These are phyloP conservation scores for Podaxis sp. DNA, from an alignment of 768 basidiomycete species.

Conservation along the genomic window DNA sequence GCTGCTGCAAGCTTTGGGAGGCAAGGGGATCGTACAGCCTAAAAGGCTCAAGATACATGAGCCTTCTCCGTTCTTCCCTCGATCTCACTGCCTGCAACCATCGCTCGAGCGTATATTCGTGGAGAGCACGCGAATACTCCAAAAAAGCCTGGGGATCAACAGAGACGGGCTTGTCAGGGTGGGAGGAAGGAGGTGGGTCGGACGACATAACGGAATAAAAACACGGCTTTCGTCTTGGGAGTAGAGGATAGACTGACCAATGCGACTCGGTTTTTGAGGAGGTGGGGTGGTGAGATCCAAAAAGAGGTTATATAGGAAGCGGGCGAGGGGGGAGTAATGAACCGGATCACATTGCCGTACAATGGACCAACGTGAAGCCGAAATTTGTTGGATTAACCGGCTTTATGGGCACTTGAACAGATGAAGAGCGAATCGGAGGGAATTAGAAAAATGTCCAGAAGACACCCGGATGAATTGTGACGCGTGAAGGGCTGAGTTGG, in stretches of 20 bases:
- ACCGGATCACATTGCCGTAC: constrained; percentile 21
- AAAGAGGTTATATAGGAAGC: constrained; percentile 8
- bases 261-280: neutral
- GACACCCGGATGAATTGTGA: constrained; percentile 2
- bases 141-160: constrained; percentile 29
- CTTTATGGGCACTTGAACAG: neutral
- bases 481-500: neutral
- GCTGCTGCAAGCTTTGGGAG: constrained; percentile 3
- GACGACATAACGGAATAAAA: constrained; percentile 10
- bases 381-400: constrained; percentile 5
- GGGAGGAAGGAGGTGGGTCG: neutral
- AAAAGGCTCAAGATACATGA: constrained; percentile 25
- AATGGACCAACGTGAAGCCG: constrained; percentile 11
- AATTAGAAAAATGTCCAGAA: constrained; percentile 1
- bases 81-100: constrained; percentile 64
- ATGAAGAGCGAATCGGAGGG: neutral
- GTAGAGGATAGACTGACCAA: neutral
- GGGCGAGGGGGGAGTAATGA: neutral
- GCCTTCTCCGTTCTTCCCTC: constrained; percentile 56
- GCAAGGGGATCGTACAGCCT: constrained; percentile 15
- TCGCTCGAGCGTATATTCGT: constrained; percentile 61
- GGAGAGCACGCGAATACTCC: constrained; percentile 59
- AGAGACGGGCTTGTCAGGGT: constrained; percentile 14
- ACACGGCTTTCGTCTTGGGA: neutral
- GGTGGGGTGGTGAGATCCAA: neutral